Evolutionary conservation across 768 basidiomycete genomes (phyloP), one percentile per base, ranked within the genome.

Genomic region (Tricholoma flavovirens): DNA sequence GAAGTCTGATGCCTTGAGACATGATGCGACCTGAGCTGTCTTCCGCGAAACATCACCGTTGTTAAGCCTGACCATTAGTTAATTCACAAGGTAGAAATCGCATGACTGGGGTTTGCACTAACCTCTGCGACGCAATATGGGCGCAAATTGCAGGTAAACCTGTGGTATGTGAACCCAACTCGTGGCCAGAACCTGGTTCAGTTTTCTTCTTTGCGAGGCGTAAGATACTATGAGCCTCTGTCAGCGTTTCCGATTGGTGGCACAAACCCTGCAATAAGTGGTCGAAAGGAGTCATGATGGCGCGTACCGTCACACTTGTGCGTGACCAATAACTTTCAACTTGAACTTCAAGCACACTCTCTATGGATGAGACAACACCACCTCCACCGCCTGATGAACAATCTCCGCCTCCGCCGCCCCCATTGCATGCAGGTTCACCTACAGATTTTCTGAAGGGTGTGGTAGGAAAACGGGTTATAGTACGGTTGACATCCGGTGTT

Each of bases 401-500:
- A 12, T 60, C 79, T 1, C 77, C 82, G 3, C 81, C 83, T 2
- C 79, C 76, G 11, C 78, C 79, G 0, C 79, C 82, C 6, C 57
- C 70, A 5, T 62, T 71, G 1, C 68, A 77, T 21, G 78, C 84
- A 7, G 94, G 94, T 2, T 93, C 93, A 5, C 93, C 93, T 0
- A 93, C 92, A 0, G 93, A 94, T 60, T 98, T 96, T 64, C 69
- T 98, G 57, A 95, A 96, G 71, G 92, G 90, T 30, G 94, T 98
- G 19, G 94, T 98, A 7, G 96, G 96, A n/a, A 96, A 96, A 70
- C 81, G 82, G 56, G 95, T 98, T 51, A 90, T 95, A 56, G 96
- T 98, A 43, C 79, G 95, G 56, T 77, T 98, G 48, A 90, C 88
- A 15, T 91, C 88, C 17, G 95, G 95, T 2, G 89, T 98, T 2